Percentiles rank a stretch among this genome's conserved stretches.
phyloP scores from a whole-genome alignment of 768 basidiomycete genomes.

The Naganishia friedmannii region DNA sequence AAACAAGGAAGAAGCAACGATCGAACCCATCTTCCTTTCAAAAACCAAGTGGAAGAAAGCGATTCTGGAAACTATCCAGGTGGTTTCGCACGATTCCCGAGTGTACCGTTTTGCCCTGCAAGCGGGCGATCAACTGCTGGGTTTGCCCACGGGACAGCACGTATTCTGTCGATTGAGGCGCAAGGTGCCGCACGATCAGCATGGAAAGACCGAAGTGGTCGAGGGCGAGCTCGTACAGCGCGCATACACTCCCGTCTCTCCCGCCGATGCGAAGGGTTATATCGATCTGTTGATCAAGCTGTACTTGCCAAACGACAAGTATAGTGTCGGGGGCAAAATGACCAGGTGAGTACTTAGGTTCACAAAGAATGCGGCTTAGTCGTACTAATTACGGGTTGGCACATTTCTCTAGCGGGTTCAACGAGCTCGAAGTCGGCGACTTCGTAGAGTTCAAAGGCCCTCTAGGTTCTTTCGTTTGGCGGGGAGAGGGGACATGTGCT shows the following conservation, averaged over 20 bases:
- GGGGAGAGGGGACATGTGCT: conserved; percentile 53
- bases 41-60: conserved; percentile 58
- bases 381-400: neutral
- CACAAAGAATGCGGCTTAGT: neutral
- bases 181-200: conserved; percentile 39
- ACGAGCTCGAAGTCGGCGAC: conserved; percentile 58
- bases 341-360: conserved; percentile 41
- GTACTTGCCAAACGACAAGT: conserved; percentile 54
- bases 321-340: conserved; percentile 60
- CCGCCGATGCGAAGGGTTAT: conserved; percentile 54
- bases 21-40: conserved; percentile 54
- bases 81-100: conserved; percentile 58
- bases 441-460: conserved; percentile 63
- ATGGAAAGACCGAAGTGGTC: conserved; percentile 7
- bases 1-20: conserved; percentile 2
- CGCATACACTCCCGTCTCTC: conserved; percentile 64
- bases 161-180: conserved; percentile 58
- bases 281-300: conserved; percentile 61
- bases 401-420: conserved; percentile 47
- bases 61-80: conserved; percentile 52
- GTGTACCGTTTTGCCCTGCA: conserved; percentile 59
- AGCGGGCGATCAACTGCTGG: conserved; percentile 55
- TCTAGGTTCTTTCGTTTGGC: conserved; percentile 61
- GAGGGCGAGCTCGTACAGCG: conserved; percentile 59
- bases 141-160: conserved; percentile 63